Evolutionary conservation across 2,329 filamentous ascomycete genomes (phyloP), one percentile per base, ranked within the genome.

Genomic region (Chrysosphaeria jannelii): DNA sequence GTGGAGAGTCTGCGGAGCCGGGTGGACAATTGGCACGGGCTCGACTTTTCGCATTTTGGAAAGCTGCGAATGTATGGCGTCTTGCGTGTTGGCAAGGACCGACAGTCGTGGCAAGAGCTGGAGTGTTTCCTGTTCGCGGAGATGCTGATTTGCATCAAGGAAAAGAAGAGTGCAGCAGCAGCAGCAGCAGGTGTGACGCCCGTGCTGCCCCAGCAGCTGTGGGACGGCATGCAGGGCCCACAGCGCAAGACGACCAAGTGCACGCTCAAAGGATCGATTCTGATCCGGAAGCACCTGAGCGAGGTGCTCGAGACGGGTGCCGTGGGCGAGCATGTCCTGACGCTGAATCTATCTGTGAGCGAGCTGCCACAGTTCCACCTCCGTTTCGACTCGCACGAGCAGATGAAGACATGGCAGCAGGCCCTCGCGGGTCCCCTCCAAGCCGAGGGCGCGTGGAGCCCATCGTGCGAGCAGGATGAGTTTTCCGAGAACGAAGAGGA

Each of bases 141-240:
- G 47, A 97, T 97, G 85, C 69, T 97, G 35, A 97, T 97, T 32
- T 97, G 85, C 39, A 78, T 97, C 29, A 97, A 93, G 46, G 85
- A 93, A 46, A 93, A 91, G 57, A 90, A 79, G 47, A 44, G 53
- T 6, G 41, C 50, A 7, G 20, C 19, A 2, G 14, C 19, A 33
- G 51, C 19, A 35, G 41, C 50, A 7, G 20, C 19, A 2, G 14
- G 19, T 33, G 51, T 19, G 36, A 18, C 16, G n/a, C 16, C 16
- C 7, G 15, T 23, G 3, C 13, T 20, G 8, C 25, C 35, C 5
- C 37, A 56, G 19, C 55, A 61, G 24, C 61, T 72, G 32, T 79
- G 72, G 58, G 68, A 64, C 23, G 61, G 61, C 25, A 48, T 47
- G 10, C 48, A 51, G 4, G 25, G 17, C 4, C 12, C 16, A 10